Conservation (phyloP, 2,329 filamentous ascomycete genomes). For the Didymella arachidicola region DNA sequence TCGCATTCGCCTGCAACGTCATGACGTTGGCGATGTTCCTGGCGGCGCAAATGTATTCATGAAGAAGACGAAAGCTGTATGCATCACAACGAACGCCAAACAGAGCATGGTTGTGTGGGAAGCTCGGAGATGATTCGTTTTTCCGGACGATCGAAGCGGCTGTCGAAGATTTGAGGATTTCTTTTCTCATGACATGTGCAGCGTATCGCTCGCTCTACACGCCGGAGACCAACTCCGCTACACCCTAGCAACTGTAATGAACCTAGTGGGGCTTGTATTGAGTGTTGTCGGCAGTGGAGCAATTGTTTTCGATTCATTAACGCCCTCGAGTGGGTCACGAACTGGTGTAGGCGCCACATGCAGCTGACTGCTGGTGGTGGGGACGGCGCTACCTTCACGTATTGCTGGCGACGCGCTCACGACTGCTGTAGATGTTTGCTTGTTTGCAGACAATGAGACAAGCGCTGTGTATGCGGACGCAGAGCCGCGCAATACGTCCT, state of each 20-base stretch:
- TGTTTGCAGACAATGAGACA: slow-evolving; percentile 1
- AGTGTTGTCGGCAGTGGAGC: not conserved
- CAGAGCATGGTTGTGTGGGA: not conserved
- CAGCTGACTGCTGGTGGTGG: slow-evolving; percentile 11
- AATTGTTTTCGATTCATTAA: slow-evolving; percentile 2
- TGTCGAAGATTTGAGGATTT: not conserved
- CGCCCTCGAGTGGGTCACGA: slow-evolving; percentile 2
- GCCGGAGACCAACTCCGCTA: slow-evolving; percentile 5
- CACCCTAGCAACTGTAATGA: slow-evolving; percentile 11
- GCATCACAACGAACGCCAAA: not conserved
- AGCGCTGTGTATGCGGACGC: slow-evolving; percentile 4
- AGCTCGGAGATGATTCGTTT: not conserved
- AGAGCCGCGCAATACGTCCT: slow-evolving; percentile 11
- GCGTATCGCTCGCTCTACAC: slow-evolving; percentile 6
- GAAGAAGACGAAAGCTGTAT: not conserved
- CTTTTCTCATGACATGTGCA: slow-evolving; percentile 10
- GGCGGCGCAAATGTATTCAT: not conserved
- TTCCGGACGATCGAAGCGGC: not conserved
- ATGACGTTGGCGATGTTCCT: slow-evolving; percentile 8
- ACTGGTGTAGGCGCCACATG: slow-evolving; percentile 7
- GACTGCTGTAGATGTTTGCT: not conserved
- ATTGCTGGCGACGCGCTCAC: slow-evolving; percentile 1
- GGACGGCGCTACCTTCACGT: not conserved
- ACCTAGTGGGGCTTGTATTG: slow-evolving; percentile 14
- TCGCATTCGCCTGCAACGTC: not conserved